Base-by-base conservation (phyloP, 768 basidiomycete genomes). In the Chalciporus chontae region DNA sequence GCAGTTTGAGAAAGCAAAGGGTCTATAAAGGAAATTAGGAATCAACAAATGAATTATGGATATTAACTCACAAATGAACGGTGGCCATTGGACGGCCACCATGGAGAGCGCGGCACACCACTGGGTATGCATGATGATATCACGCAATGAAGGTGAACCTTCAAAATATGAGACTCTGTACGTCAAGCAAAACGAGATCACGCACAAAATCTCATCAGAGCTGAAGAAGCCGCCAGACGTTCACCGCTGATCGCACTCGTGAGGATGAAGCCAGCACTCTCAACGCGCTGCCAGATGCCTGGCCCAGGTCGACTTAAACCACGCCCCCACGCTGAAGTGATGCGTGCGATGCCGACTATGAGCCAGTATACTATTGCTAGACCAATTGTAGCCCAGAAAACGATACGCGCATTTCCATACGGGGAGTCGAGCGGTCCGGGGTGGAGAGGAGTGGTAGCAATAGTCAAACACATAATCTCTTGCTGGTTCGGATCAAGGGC, bases 1-100 rank as follows among this genome's bases (percentile, higher is more conserved):
- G 92, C 84, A 7, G 89, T 85, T 61, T 90, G 86, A 9, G 85
- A 80, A 40, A 96, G 74, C 36, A 97, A 73, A n/a, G 95, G 94
- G 69, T 97, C 94, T 94, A 63, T 32, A 17, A 37, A 36, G 53
- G 21, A 31, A 18, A 55, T 56, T 44, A 62, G 53, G 50, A 17
- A 58, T 47, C 37, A 52, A 48, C 40, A 31, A 18, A 13, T 13
- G 3, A 13, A 27, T 9, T 27, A 21, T 8, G 44, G 31, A 38
- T 21, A 15, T 40, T 36, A 34, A 77, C 87, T 57, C 59, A 94
- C 94, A 98, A 52, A 87, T 78, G 67, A 94, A 97, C 14, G 76
- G 74, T 0, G 96, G 95, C 95, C 95, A 99, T 64, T 90, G 79
- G 18, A 98, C 92, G 29, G 95, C 91, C 47, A 98, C 84, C 89